These are phyloP conservation scores for Kwoniella dendrophila DNA, from an alignment of 768 basidiomycete species.

Conservation along the genomic window DNA sequence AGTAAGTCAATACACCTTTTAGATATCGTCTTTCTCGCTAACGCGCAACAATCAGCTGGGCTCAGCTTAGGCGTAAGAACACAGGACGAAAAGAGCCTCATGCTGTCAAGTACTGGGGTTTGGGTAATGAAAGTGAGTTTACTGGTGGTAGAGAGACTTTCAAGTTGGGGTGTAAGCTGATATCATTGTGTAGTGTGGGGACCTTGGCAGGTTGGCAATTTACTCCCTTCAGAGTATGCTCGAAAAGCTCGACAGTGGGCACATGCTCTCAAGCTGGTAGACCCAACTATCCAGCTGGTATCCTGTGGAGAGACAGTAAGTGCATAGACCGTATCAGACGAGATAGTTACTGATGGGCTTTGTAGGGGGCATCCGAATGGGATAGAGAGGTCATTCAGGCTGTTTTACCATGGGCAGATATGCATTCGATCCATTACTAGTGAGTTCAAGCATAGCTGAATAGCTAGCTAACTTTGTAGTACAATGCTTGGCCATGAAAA, in stretches of 20 bases:
- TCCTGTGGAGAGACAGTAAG: constrained; percentile 60
- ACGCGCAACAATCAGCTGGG: constrained; percentile 60
- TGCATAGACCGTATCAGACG: not conserved
- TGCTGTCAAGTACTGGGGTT: constrained; percentile 59
- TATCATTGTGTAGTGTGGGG: constrained; percentile 44
- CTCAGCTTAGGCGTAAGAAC: constrained; percentile 65
- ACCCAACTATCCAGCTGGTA: constrained; percentile 63
- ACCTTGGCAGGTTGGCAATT: constrained; percentile 63
- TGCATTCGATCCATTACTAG: constrained; percentile 59
- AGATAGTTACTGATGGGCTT: constrained; percentile 29
- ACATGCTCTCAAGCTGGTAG: constrained; percentile 64
- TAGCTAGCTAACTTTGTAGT: constrained; percentile 10
- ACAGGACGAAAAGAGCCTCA: constrained; percentile 64
- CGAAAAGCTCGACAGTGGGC: constrained; percentile 67
- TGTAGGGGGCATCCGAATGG: constrained; percentile 54
- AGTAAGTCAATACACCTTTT: constrained; percentile 29
- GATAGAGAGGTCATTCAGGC: constrained; percentile 55
- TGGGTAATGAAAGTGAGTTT: constrained; percentile 63
- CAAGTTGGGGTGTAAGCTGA: not conserved
- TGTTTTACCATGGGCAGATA: constrained; percentile 58
- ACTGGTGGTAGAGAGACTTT: too few species aligned
- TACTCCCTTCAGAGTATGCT: constrained; percentile 63
- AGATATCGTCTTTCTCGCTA: constrained; percentile 51
- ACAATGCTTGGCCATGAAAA: constrained; percentile 52
- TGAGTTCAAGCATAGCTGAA: constrained; percentile 19